phyloP scores from a whole-genome alignment of 192 early-diverging fungal species.

The Radiomyces spectabilis region DNA sequence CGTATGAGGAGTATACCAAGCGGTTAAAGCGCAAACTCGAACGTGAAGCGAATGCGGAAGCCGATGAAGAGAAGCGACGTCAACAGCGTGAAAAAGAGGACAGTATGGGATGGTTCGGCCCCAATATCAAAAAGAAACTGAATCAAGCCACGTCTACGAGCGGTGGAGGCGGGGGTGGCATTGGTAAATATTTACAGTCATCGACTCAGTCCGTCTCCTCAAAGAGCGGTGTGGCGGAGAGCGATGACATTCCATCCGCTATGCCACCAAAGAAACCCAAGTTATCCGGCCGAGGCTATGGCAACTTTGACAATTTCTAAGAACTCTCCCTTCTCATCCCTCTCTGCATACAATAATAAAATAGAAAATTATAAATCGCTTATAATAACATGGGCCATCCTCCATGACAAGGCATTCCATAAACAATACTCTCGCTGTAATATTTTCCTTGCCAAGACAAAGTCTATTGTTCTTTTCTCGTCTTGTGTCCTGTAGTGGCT shows the following conservation, averaged over 20 bases:
- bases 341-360: too few relatives aligned
- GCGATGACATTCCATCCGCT: background rate
- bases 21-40: conserved; percentile 58
- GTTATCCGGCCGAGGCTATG: background rate
- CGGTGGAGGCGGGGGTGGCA: conserved; percentile 19
- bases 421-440: too few relatives aligned
- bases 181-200: conserved; percentile 66
- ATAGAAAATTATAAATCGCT: too few relatives aligned
- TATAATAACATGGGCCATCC: too few relatives aligned
- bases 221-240: conserved; percentile 6
- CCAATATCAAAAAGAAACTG: conserved; percentile 33
- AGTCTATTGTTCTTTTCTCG: too few relatives aligned
- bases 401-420: too few relatives aligned
- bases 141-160: conserved; percentile 11
- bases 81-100: conserved; percentile 51
- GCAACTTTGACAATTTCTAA: conserved; percentile 2
- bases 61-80: conserved; percentile 28
- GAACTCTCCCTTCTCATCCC: too few relatives aligned
- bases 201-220: too few relatives aligned
- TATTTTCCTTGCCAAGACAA: too few relatives aligned
- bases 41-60: conserved; percentile 31
- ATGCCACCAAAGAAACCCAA: background rate
- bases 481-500: too few relatives aligned
- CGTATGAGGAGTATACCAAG: conserved; percentile 69
- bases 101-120: conserved; percentile 69